Evolutionary conservation across 2,329 filamentous ascomycete genomes (phyloP).

Genomic region (Graphiopsis chlorocephala): DNA sequence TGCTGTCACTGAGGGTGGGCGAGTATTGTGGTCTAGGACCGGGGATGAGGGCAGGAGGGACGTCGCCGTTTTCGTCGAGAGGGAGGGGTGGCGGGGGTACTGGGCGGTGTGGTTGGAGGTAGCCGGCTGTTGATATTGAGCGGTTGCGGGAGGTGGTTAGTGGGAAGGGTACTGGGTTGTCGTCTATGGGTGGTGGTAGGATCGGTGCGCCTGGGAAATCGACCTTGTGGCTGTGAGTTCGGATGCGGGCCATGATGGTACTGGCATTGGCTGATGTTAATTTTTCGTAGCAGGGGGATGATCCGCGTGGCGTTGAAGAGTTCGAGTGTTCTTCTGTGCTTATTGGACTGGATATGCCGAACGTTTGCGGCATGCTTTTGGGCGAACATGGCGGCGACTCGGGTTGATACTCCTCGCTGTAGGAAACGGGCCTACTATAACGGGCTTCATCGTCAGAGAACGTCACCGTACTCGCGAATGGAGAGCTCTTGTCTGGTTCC

Average conservation of each 20-base stretch:
- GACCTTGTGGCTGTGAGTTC: conserved; percentile 13
- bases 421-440: conserved; percentile 20
- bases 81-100: conserved; percentile 21
- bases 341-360: conserved; percentile 16
- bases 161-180: conserved; percentile 11
- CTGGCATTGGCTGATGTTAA: conserved; percentile 35
- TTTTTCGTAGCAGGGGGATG: conserved; percentile 16
- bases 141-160: conserved; percentile 12
- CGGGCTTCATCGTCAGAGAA: conserved; percentile 11
- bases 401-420: conserved; percentile 19
- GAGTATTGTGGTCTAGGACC: background rate
- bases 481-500: conserved; percentile 21
- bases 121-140: conserved; percentile 9
- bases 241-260: conserved; percentile 28
- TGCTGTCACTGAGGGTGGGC: conserved; percentile 17
- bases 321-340: conserved; percentile 8
- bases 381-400: conserved; percentile 40
- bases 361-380: conserved; percentile 31
- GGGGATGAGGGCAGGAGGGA: background rate
- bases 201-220: conserved; percentile 27
- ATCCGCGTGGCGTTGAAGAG: background rate
- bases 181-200: conserved; percentile 23
- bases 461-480: conserved; percentile 6
- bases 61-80: background rate
- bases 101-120: conserved; percentile 17